Percentiles rank a stretch among this genome's conserved stretches.
Evolutionary conservation across 352 stramenopile genomes (phyloP).

Genomic region (Globisporangium acanthophoron): DNA sequence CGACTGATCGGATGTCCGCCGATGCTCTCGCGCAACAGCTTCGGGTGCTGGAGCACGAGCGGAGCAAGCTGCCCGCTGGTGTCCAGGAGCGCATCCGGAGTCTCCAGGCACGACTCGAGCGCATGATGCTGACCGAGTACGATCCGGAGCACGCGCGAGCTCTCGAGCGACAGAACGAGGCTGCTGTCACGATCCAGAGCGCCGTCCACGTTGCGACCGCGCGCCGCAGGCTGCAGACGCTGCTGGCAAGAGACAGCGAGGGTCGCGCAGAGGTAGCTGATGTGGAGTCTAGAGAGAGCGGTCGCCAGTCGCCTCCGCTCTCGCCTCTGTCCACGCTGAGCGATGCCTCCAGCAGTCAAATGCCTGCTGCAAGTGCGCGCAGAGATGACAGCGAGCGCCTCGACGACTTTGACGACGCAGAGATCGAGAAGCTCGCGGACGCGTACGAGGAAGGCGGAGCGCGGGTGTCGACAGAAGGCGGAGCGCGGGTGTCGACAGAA

Average conservation of each 20-base stretch:
- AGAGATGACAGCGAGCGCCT: slow-evolving; percentile 9
- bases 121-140: slow-evolving; percentile 33
- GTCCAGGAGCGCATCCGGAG: slow-evolving; percentile 38
- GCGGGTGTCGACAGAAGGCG: background rate
- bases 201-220: slow-evolving; percentile 36
- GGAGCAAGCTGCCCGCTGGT: slow-evolving; percentile 19
- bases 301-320: slow-evolving; percentile 1
- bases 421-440: slow-evolving; percentile 55
- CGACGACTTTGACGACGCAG: slow-evolving; percentile 29
- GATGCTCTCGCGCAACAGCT: slow-evolving; percentile 26
- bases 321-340: slow-evolving; percentile 4
- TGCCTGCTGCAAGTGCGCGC: background rate
- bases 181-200: slow-evolving; percentile 39
- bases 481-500: no score
- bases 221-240: slow-evolving; percentile 34
- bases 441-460: slow-evolving; percentile 41
- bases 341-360: background rate
- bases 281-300: background rate
- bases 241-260: slow-evolving; percentile 13
- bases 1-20: slow-evolving; percentile 12
- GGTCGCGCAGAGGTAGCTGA: background rate
- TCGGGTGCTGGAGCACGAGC: slow-evolving; percentile 14
- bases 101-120: slow-evolving; percentile 28
- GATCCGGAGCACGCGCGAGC: slow-evolving; percentile 21
- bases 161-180: slow-evolving; percentile 15